Conservation (phyloP, 2,329 filamentous ascomycete species). For the Verticillium alfalfae region DNA sequence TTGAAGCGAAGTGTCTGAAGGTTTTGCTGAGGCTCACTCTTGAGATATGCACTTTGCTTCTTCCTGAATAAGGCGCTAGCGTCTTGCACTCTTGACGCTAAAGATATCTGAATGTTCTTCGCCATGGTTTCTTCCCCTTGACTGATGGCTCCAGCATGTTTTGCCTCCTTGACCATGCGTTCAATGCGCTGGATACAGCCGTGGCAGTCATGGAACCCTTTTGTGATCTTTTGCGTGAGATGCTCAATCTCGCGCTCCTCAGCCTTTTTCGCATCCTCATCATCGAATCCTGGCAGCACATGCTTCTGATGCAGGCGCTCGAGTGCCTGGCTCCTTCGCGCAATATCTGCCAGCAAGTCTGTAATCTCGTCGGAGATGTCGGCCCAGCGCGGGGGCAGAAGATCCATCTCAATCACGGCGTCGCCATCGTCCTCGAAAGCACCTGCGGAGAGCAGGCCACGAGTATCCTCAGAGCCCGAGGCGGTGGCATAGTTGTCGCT, state of each 20-base stretch:
- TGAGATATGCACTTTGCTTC: conserved; percentile 94
- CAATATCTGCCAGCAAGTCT: conserved; percentile 73
- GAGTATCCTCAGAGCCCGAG: conserved; percentile 46
- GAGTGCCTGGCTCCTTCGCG: conserved; percentile 74
- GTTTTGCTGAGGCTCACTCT: conserved; percentile 55
- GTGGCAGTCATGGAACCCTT: conserved; percentile 85
- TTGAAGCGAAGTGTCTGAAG: conserved; percentile 12
- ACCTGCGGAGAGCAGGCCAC: conserved; percentile 77
- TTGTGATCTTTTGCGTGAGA: conserved; percentile 85
- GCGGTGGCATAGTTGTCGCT: conserved; percentile 31
- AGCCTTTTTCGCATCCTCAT: conserved; percentile 79
- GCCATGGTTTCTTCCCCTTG: conserved; percentile 92
- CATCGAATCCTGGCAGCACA: conserved; percentile 91
- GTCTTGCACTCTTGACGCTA: conserved; percentile 85
- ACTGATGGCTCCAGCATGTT: conserved; percentile 65
- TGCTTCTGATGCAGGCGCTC: conserved; percentile 97
- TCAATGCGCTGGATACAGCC: conserved; percentile 83
- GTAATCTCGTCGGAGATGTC: conserved; percentile 92
- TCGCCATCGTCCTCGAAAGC: conserved; percentile 84
- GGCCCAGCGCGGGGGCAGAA: conserved; percentile 90
- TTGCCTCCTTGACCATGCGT: conserved; percentile 76
- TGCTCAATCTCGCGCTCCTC: conserved; percentile 89
- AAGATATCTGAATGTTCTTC: conserved; percentile 86
- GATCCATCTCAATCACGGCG: conserved; percentile 96
- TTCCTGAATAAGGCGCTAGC: conserved; percentile 89